Percentiles rank a stretch among this genome's conserved stretches.
Evolutionary conservation across 768 basidiomycete species (phyloP).

Genomic region (Termitomyces sp.): DNA sequence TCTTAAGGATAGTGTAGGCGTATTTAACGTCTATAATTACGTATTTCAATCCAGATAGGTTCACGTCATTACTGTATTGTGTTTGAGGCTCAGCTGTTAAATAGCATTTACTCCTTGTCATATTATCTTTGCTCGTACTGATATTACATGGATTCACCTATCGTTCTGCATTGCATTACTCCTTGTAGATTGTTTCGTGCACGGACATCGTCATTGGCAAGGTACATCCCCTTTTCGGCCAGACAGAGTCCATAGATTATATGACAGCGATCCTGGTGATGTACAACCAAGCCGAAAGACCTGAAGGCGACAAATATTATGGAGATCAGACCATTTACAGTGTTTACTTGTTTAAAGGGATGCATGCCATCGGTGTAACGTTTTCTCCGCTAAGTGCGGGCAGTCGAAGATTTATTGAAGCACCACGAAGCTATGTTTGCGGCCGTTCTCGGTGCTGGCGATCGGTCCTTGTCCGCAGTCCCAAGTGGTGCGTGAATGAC

Average conservation of each 20-base stretch:
- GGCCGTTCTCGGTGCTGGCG: neutral
- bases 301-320: neutral
- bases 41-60: neutral
- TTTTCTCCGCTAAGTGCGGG: neutral
- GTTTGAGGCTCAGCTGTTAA: neutral
- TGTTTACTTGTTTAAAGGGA: neutral
- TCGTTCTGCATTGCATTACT: neutral
- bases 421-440: neutral
- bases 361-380: neutral
- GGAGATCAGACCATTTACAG: neutral
- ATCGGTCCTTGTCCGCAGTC: neutral
- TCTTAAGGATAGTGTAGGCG: neutral
- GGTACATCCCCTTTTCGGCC: no score
- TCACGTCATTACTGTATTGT: neutral
- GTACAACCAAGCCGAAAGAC: neutral
- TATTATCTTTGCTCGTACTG: neutral
- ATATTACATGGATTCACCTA: neutral
- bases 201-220: neutral
- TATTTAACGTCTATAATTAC: neutral
- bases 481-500: neutral
- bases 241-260: no score
- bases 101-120: neutral
- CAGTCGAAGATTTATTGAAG: neutral
- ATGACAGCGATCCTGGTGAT: neutral
- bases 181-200: neutral